Percentiles rank a stretch among this genome's conserved stretches.
These are phyloP conservation scores for Inonotus hispidus DNA, from an alignment of 1,284 basidiomycete species.

Conservation along the genomic window DNA sequence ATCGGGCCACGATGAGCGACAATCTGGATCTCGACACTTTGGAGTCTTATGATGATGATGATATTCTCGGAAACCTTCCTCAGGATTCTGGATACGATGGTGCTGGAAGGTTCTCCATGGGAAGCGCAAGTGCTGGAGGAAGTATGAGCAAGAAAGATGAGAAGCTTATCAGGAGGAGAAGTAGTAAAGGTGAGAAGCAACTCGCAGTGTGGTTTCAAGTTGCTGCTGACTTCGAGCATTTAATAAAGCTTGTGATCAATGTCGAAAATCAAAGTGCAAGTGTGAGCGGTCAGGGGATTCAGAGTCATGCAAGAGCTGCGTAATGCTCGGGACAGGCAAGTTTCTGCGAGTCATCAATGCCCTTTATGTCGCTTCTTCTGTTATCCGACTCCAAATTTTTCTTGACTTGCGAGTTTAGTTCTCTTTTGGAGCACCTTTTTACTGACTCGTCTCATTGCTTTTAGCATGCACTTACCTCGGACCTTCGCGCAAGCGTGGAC, in stretches of 20 bases:
- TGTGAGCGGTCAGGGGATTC: slow-evolving; percentile 28
- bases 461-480: slow-evolving; percentile 77
- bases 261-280: slow-evolving; percentile 34
- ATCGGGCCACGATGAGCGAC: slow-evolving; percentile 1
- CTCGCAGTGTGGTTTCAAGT: not conserved
- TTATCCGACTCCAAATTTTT: not conserved
- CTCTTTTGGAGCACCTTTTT: not conserved
- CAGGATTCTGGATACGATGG: slow-evolving; percentile 5
- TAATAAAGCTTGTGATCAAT: slow-evolving; percentile 28
- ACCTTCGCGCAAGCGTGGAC: slow-evolving; percentile 75
- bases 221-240: not conserved
- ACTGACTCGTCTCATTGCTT: not conserved
- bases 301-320: slow-evolving; percentile 27
- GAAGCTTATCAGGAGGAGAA: slow-evolving; percentile 51
- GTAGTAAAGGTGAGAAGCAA: slow-evolving; percentile 56
- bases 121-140: not conserved
- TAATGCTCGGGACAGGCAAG: slow-evolving; percentile 24
- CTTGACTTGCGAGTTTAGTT: not conserved
- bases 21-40: slow-evolving; percentile 10
- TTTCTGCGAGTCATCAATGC: not conserved
- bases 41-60: slow-evolving; percentile 14
- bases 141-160: slow-evolving; percentile 31
- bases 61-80: slow-evolving; percentile 1
- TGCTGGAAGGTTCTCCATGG: not conserved
- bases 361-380: not conserved